Conservation (phyloP, 192 early-diverging fungal species). For the Backusella parvicylindrica region DNA sequence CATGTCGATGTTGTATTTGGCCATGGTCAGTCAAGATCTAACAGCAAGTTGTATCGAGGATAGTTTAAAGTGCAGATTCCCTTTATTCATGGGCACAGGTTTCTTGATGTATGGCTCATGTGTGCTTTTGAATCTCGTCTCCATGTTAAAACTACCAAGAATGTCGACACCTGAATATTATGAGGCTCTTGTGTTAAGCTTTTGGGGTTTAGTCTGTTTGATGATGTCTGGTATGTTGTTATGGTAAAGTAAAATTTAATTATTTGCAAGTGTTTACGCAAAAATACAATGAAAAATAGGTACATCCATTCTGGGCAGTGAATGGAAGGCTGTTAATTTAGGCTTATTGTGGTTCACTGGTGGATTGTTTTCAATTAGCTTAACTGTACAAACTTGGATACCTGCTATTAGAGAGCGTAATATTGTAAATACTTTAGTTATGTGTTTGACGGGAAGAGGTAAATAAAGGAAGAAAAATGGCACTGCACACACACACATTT, state of each 20-base stretch:
- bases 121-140: conserved; percentile 38
- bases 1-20: neutral
- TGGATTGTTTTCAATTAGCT: conserved; percentile 35
- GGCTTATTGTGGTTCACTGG: conserved; percentile 44
- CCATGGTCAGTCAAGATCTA: neutral
- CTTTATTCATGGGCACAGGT: conserved; percentile 38
- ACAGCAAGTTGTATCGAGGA: neutral
- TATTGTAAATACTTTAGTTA: conserved; percentile 34
- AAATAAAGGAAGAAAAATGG: neutral
- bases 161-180: conserved; percentile 34
- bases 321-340: conserved; percentile 35
- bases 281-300: neutral
- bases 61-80: conserved; percentile 23
- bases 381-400: conserved; percentile 31
- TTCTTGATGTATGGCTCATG: conserved; percentile 40
- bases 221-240: conserved; percentile 2
- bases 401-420: conserved; percentile 34
- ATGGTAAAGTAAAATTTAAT: too few species aligned
- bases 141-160: conserved; percentile 28
- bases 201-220: conserved; percentile 40
- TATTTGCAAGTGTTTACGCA: too few species aligned
- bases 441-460: conserved; percentile 40
- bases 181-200: conserved; percentile 35
- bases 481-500: neutral
- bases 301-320: conserved; percentile 1